phyloP scores from a whole-genome alignment of 1,139 yeast genomes.

The Saccharomyces pastorianus region DNA sequence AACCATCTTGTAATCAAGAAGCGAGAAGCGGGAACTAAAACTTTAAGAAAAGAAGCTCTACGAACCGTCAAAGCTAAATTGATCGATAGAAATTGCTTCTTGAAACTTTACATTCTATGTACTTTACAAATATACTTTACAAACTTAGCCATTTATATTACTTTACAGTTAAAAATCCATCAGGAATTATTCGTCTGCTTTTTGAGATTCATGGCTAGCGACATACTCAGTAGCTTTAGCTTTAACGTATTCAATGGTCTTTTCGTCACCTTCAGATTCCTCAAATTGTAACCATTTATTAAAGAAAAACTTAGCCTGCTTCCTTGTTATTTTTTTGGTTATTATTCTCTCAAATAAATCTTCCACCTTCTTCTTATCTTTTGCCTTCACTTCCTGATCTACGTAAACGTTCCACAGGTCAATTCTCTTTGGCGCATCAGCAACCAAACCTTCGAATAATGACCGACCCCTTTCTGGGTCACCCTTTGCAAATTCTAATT shows the following conservation, averaged over 20 bases:
- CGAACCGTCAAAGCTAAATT: background rate
- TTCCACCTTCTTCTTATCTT: conserved; percentile 57
- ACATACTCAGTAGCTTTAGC: conserved; percentile 85
- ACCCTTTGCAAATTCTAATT: conserved; percentile 76
- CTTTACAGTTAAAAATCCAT: background rate
- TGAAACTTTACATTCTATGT: background rate
- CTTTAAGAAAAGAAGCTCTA: background rate
- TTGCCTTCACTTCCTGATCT: conserved; percentile 76
- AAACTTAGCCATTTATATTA: background rate
- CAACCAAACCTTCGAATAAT: conserved; percentile 80
- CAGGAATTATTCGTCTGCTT: background rate
- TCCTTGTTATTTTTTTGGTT: conserved; percentile 62
- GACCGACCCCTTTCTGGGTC: conserved; percentile 93
- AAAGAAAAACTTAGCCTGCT: conserved; percentile 92
- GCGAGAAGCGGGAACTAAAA: background rate
- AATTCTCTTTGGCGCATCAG: conserved; percentile 85
- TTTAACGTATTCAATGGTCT: conserved; percentile 75
- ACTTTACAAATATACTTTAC: background rate
- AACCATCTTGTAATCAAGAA: background rate
- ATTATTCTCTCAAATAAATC: conserved; percentile 76
- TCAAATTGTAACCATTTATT: conserved; percentile 84
- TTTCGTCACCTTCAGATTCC: conserved; percentile 59
- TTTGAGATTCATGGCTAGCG: conserved; percentile 13
- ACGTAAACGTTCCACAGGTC: conserved; percentile 93
- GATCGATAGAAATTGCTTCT: background rate